phyloP scores from a whole-genome alignment of 2,329 filamentous ascomycete species.

The Huntiella savannae region DNA sequence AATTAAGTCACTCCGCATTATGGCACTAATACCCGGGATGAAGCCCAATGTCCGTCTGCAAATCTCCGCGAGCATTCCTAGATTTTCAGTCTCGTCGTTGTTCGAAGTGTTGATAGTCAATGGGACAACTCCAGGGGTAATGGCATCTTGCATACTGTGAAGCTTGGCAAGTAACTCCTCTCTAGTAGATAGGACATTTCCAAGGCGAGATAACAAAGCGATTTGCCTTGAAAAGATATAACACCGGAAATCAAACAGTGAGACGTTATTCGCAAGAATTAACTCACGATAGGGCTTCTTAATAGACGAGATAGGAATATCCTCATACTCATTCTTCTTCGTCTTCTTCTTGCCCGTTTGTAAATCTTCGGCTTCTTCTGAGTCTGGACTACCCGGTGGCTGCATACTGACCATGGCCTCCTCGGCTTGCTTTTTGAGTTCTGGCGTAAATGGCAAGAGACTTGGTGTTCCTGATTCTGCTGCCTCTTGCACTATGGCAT shows the following conservation, averaged over 20 bases:
- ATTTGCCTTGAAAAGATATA: conserved; percentile 89
- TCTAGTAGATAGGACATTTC: conserved; percentile 48
- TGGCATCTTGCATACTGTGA: conserved; percentile 40
- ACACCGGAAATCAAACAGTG: conserved; percentile 82
- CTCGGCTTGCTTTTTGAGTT: conserved; percentile 43
- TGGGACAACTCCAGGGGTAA: conserved; percentile 35
- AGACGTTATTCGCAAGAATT: conserved; percentile 88
- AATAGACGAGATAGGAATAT: conserved; percentile 41
- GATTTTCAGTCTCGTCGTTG: conserved; percentile 48
- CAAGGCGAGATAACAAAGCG: conserved; percentile 59
- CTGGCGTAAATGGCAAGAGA: conserved; percentile 54
- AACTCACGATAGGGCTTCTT: conserved; percentile 77
- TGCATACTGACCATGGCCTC: background rate
- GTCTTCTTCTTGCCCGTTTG: conserved; percentile 26
- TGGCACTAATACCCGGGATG: conserved; percentile 58
- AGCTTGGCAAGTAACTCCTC: conserved; percentile 44
- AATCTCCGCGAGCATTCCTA: conserved; percentile 67
- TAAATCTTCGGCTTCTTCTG: conserved; percentile 29
- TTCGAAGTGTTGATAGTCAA: conserved; percentile 9
- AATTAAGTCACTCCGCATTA: conserved; percentile 60
- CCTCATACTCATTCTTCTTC: conserved; percentile 14
- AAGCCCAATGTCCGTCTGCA: conserved; percentile 70
- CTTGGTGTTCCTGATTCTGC: conserved; percentile 36
- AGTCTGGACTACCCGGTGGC: conserved; percentile 14
- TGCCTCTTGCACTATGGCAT: conserved; percentile 63